Evolutionary conservation across 1,284 basidiomycete genomes (phyloP), one percentile per base, ranked within the genome.

Genomic region (Naganishia cerealis): DNA sequence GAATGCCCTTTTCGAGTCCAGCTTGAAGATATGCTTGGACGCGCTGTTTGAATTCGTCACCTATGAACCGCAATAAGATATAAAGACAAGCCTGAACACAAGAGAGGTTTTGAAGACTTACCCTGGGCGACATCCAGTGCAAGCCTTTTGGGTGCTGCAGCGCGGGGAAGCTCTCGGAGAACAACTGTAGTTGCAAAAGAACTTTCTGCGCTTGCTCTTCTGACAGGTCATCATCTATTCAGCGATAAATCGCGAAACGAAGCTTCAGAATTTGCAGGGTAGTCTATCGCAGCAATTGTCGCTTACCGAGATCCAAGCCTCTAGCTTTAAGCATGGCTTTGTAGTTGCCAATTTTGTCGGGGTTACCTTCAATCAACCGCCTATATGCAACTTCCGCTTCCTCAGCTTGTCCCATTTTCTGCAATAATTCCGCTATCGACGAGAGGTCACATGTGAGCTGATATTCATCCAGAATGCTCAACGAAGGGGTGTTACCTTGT

Each of bases 341-440:
- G 82, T 94, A 94, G 79, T 94, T 93, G 62, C 87, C 86, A 74
- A 88, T 86, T 75, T 86, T 88, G 73, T 98, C 94, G 1, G 92
- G 83, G 76, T 97, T 98, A 76, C 89, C 87, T 68, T 91, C 88
- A 66, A 99, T 86, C 24, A 98, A 82, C 1, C 85, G 82, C 43
- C 86, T 84, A 88, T 92, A 97, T 0, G 90, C 87, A 68, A 87
- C 84, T 71, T 90, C 87, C 0, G 92, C 89, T 59, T 91, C 89
- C 1, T 87, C 84, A 15, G 82, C 75, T 59, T 82, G 84, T 18
- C 84, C 84, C 7, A 90, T 81, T 73, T 88, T 88, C 21, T 86
- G 85, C 18, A 91, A 82, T 8, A 95, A 77, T 38, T 87, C 87
- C 1, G 90, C 90, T 90, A 74, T 8, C 2, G 12, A 48, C 26